Percentiles rank a stretch among this genome's conserved stretches.
Evolutionary conservation across 2,329 filamentous ascomycete species (phyloP).

Genomic region (Dothistroma septosporum): DNA sequence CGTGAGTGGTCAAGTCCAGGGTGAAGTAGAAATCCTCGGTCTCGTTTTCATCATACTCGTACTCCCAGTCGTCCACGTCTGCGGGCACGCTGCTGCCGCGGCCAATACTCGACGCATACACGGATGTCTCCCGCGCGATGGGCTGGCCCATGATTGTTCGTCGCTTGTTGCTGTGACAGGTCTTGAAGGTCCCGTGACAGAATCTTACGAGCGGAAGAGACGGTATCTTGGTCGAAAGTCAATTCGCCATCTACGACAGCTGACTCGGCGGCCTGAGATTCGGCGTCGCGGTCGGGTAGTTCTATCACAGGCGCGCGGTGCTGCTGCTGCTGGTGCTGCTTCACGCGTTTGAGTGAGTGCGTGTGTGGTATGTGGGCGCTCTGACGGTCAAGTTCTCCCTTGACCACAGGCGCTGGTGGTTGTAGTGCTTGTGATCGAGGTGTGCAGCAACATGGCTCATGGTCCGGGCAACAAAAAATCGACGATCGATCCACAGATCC

Average conservation of each 20-base stretch:
- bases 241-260: neutral
- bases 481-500: neutral
- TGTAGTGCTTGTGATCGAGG: neutral
- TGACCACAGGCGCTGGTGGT: neutral
- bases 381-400: neutral
- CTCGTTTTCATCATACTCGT: slow-evolving; percentile 56
- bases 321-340: no score
- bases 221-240: neutral
- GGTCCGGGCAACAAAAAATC: neutral
- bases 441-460: neutral
- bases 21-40: slow-evolving; percentile 59
- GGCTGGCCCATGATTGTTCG: slow-evolving; percentile 6
- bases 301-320: no score
- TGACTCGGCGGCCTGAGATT: neutral
- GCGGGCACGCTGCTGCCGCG: neutral
- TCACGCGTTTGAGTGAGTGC: neutral
- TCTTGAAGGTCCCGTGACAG: neutral
- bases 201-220: neutral
- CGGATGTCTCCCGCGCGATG: neutral
- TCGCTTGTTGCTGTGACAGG: neutral
- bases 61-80: slow-evolving; percentile 53
- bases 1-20: slow-evolving; percentile 52
- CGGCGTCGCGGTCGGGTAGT: neutral
- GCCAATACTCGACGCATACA: neutral
- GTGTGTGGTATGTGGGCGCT: neutral